Conservation (phyloP, 495 filamentous ascomycete genomes). For the Tuber indicum region DNA sequence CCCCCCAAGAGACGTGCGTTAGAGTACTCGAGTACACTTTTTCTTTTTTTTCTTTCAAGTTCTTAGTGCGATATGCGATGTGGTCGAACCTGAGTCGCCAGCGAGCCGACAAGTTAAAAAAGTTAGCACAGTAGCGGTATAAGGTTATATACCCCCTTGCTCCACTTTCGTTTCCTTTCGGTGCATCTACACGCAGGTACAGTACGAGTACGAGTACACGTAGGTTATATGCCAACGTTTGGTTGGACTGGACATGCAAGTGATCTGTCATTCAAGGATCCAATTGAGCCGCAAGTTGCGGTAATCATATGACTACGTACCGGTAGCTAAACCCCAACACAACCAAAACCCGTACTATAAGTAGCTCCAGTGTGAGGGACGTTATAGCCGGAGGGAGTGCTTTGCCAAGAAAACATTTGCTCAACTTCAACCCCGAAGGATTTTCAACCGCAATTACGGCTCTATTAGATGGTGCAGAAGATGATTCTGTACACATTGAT, state of each 20-base stretch:
- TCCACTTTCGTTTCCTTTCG: conserved; percentile 9
- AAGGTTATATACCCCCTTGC: not conserved
- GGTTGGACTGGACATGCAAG: conserved; percentile 16
- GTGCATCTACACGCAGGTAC: conserved; percentile 31
- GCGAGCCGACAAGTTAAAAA: conserved; percentile 16
- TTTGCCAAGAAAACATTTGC: not conserved
- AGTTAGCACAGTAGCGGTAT: not conserved
- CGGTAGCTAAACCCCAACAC: not conserved
- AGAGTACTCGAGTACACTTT: not conserved
- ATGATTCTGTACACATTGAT: not conserved
- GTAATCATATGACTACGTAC: not conserved
- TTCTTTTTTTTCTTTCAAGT: not conserved
- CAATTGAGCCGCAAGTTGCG: conserved; percentile 4
- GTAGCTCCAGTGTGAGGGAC: not conserved
- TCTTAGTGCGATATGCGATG: conserved; percentile 27
- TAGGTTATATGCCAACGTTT: conserved; percentile 33
- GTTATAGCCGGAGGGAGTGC: not conserved
- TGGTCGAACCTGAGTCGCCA: conserved; percentile 26
- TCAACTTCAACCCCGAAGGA: not conserved
- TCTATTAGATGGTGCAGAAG: not conserved
- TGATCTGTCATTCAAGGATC: not conserved
- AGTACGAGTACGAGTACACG: too few species aligned
- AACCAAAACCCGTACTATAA: not conserved
- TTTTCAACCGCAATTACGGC: not conserved
- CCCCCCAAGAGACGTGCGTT: not conserved